Conservation (phyloP, 2,329 filamentous ascomycete species). For the Colletotrichum chrysophilum region DNA sequence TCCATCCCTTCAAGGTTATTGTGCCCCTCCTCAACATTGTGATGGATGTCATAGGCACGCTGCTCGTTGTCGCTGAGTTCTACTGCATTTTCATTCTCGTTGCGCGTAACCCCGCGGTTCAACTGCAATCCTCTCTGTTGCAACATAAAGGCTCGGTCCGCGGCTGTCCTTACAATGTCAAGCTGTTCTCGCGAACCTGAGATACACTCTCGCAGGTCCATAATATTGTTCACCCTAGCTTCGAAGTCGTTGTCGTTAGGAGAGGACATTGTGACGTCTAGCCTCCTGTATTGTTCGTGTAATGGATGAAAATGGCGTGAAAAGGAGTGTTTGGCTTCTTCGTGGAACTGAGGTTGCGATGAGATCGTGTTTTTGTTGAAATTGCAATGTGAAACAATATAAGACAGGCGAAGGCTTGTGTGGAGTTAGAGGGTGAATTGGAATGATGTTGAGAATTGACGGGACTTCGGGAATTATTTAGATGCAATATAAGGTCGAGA, state of each 20-base stretch:
- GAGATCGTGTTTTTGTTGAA: accelerated
- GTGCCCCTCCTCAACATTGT: not conserved
- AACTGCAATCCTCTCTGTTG: not conserved
- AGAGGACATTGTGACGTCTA: not conserved
- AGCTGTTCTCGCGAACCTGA: not conserved
- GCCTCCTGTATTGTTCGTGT: accelerated
- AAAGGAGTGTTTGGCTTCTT: not conserved
- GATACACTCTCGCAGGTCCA: not conserved
- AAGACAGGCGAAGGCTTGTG: accelerated
- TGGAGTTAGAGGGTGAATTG: accelerated
- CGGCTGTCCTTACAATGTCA: not conserved
- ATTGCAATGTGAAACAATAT: not conserved
- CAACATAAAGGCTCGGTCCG: not conserved
- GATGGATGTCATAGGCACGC: not conserved
- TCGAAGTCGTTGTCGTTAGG: not conserved
- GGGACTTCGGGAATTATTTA: not conserved
- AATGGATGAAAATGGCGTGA: not conserved
- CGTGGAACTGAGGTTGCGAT: too few species aligned
- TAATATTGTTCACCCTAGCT: not conserved
- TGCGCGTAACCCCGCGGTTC: not conserved
- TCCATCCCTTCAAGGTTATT: not conserved
- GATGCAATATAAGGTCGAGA: not conserved
- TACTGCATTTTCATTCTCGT: not conserved
- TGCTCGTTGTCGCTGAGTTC: not conserved
- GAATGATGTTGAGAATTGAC: not conserved